Evolutionary conservation across 2,329 filamentous ascomycete genomes (phyloP).

Genomic region (Parascedosporium putredinis): DNA sequence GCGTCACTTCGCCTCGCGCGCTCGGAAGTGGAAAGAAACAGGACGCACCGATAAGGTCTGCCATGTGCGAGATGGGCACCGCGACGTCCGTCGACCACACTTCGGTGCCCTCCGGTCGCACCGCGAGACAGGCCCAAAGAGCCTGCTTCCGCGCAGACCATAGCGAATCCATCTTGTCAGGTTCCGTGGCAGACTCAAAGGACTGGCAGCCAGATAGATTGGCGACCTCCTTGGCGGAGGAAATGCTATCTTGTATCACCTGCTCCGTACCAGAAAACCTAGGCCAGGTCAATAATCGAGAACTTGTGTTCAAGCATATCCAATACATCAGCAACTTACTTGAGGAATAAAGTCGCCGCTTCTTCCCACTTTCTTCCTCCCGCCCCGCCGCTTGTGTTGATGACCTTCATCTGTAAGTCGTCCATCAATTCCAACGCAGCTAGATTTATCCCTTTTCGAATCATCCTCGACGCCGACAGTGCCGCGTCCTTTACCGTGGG

Average conservation of each 20-base stretch:
- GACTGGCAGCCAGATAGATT: slow-evolving; percentile 38
- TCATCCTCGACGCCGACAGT: slow-evolving; percentile 51
- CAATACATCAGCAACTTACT: slow-evolving; percentile 21
- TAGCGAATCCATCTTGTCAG: slow-evolving; percentile 56
- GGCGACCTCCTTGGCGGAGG: slow-evolving; percentile 44
- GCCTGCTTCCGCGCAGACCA: slow-evolving; percentile 70
- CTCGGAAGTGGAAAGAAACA: too few species aligned
- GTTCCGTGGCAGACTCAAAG: slow-evolving; percentile 58
- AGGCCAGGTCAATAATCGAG: neutral
- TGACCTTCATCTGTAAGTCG: slow-evolving; percentile 55
- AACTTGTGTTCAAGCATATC: neutral
- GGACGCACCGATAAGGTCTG: slow-evolving; percentile 58
- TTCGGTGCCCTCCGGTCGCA: slow-evolving; percentile 46
- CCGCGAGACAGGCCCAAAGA: slow-evolving; percentile 61
- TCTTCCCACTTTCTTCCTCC: slow-evolving; percentile 55
- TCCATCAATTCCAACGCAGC: slow-evolving; percentile 57
- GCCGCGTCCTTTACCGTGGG: slow-evolving; percentile 50
- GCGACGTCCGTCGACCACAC: slow-evolving; percentile 78
- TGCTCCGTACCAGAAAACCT: slow-evolving; percentile 54
- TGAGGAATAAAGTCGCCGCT: slow-evolving; percentile 63
- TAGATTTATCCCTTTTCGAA: slow-evolving; percentile 54
- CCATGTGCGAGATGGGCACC: slow-evolving; percentile 60
- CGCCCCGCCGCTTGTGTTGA: slow-evolving; percentile 52
- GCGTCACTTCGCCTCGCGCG: too few species aligned
- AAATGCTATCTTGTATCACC: slow-evolving; percentile 49